Percentiles rank a stretch among this genome's conserved stretches.
These are phyloP conservation scores for Phytophthora gonapodyides DNA, from an alignment of 352 stramenopile genomes.

Conservation along the genomic window DNA sequence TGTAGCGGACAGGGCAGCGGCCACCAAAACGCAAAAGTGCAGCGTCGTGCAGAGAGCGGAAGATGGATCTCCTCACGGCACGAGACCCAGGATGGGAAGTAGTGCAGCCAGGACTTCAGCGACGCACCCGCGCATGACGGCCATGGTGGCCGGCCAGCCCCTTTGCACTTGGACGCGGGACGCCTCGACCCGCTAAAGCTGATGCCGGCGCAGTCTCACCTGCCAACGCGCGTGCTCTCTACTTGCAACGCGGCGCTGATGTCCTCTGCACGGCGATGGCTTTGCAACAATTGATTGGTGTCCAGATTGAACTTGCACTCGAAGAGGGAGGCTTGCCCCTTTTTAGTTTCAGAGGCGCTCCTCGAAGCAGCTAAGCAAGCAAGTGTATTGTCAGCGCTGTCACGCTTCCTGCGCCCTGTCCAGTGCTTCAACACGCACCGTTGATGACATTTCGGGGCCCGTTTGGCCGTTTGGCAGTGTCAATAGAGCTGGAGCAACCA, in stretches of 20 bases:
- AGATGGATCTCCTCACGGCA: constrained; percentile 39
- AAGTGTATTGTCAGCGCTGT: constrained; percentile 37
- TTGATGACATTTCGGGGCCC: constrained; percentile 20
- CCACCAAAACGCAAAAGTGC: constrained; percentile 20
- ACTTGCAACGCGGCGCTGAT: not conserved
- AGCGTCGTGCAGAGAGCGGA: constrained; percentile 25
- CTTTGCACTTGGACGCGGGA: constrained; percentile 1
- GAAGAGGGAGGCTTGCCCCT: constrained; percentile 19
- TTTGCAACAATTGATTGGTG: constrained; percentile 21
- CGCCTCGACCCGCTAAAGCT: constrained; percentile 12
- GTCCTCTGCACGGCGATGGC: constrained; percentile 14
- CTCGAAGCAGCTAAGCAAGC: constrained; percentile 35
- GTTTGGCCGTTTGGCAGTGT: constrained; percentile 4
- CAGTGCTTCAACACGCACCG: constrained; percentile 36
- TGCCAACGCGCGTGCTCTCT: not conserved
- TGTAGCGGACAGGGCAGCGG: constrained; percentile 37
- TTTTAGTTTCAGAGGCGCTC: constrained; percentile 15
- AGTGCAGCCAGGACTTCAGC: constrained; percentile 25
- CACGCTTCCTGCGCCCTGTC: constrained; percentile 16
- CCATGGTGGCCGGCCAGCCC: constrained; percentile 3
- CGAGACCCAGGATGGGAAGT: constrained; percentile 33
- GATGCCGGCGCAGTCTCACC: constrained; percentile 17
- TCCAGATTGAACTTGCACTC: constrained; percentile 11
- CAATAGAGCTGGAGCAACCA: constrained; percentile 11
- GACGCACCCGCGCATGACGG: constrained; percentile 3